Evolutionary conservation across 176 grass and related monocot genomes (phyloP), one percentile per base, ranked within the genome.

Genomic region (Musa troglodytarum): DNA sequence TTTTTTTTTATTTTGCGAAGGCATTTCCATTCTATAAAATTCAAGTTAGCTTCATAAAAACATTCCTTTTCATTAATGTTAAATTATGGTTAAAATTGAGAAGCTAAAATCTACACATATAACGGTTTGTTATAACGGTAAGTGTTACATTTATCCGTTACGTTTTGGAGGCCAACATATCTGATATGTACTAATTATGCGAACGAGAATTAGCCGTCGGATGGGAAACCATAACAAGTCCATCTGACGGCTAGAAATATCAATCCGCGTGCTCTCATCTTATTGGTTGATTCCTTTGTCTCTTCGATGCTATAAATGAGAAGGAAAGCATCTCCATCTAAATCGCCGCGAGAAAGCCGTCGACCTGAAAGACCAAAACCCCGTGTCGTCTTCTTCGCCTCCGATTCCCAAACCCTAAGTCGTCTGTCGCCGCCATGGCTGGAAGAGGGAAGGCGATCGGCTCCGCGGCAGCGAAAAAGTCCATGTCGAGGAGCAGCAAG

Each of bases 401-500:
- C 9, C 1, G 52, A 16, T 23, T 15, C 12, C 51, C 52, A 54
- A 74, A 19, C 52, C 72, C 52, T 55, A 56, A 19, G 24, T 11
- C 17, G 34, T 74, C 23, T 43, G 19, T 2, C 10, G 2, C 28
- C 7, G 72, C 53, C 8, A 74, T 74, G 72, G 72, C 72, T 11
- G 72, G 72, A 34, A 74, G 72, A 34, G 72, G 72, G 53, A 74
- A 74, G 53, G 72, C 72, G 24, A 54, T 74, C 53, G 54, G 72
- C 23, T 56, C 72, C 12, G 52, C 72, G 2, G 53, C 72, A 5
- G 52, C 53, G 72, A 74, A 74, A 53, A 74, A 74, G 72, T 28
- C 72, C 53, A 74, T 17, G 14, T 74, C 72, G 6, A 56, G 72
- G 53, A 74, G 72, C 23, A 74, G 72, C 59, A 93, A 93, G 77